phyloP scores from a whole-genome alignment of 495 filamentous ascomycete species.

The Penicillium cinerascens region DNA sequence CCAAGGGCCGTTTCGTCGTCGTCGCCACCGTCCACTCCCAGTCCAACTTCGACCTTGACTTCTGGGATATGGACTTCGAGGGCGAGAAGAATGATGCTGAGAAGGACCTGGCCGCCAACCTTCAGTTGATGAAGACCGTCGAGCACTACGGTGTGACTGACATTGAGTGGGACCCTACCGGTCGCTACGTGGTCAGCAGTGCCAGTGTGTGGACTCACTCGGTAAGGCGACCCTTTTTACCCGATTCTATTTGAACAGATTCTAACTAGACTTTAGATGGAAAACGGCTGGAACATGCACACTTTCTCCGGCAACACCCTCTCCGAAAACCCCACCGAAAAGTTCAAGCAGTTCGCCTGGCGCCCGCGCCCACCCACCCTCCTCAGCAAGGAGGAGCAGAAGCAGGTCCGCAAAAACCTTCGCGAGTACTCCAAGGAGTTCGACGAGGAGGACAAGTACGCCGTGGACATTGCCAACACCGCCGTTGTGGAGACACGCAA shows the following conservation, averaged over 20 bases:
- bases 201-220: conserved; percentile 93
- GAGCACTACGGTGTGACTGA: conserved; percentile 98
- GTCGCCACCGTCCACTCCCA: conserved; percentile 88
- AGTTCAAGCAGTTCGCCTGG: conserved; percentile 97
- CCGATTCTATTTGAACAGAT: neutral
- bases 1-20: conserved; percentile 89
- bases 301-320: conserved; percentile 89
- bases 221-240: conserved; percentile 50
- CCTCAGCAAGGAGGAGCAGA: conserved; percentile 91
- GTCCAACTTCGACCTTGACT: conserved; percentile 91
- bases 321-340: conserved; percentile 88
- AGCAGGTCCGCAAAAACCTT: conserved; percentile 95
- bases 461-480: conserved; percentile 85
- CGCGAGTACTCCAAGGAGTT: conserved; percentile 93
- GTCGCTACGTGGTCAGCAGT: conserved; percentile 86
- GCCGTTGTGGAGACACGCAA: conserved; percentile 87
- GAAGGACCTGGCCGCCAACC: conserved; percentile 91
- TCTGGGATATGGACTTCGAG: conserved; percentile 96
- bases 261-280: conserved; percentile 61
- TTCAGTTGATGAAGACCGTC: conserved; percentile 84
- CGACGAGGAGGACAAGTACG: conserved; percentile 90
- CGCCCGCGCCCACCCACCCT: conserved; percentile 86
- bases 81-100: conserved; percentile 89
- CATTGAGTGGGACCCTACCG: conserved; percentile 95
- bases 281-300: conserved; percentile 97